These are phyloP conservation scores for Akanthomyces dipterigenus DNA, from an alignment of 2,329 filamentous ascomycete species.

Conservation along the genomic window DNA sequence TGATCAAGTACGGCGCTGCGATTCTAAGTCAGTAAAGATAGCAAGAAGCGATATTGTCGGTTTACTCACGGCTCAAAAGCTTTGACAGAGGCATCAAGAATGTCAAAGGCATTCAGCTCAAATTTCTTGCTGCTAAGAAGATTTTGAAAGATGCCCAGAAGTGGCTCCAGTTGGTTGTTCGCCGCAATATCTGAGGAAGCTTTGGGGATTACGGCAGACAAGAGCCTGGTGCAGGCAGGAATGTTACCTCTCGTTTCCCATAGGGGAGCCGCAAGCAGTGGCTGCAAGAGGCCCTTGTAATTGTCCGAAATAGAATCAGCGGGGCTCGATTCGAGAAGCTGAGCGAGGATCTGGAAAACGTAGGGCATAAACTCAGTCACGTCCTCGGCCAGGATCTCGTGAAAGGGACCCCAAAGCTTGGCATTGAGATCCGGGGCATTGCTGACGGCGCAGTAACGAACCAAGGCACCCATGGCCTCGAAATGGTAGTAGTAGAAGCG, in stretches of 20 bases:
- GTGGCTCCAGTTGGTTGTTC: slow-evolving; percentile 75
- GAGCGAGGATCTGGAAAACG: slow-evolving; percentile 90
- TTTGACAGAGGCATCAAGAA: slow-evolving; percentile 73
- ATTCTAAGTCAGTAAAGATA: slow-evolving; percentile 20
- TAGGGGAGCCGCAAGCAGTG: slow-evolving; percentile 70
- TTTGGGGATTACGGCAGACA: slow-evolving; percentile 77
- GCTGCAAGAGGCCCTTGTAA: slow-evolving; percentile 71
- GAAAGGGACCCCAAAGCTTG: slow-evolving; percentile 77
- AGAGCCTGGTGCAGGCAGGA: slow-evolving; percentile 77
- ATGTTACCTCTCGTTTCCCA: slow-evolving; percentile 95
- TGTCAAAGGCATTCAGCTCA: slow-evolving; percentile 80
- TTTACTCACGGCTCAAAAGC: slow-evolving; percentile 62
- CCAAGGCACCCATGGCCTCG: slow-evolving; percentile 84
- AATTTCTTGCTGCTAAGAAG: slow-evolving; percentile 75
- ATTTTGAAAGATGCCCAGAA: slow-evolving; percentile 95
- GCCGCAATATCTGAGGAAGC: slow-evolving; percentile 65
- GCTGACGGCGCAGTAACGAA: slow-evolving; percentile 57
- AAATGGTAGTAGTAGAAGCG: slow-evolving; percentile 99
- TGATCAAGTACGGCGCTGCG: slow-evolving; percentile 56
- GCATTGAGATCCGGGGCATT: slow-evolving; percentile 71
- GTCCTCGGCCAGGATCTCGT: slow-evolving; percentile 70
- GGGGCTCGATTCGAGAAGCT: slow-evolving; percentile 80
- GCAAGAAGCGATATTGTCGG: background rate
- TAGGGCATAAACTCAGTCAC: slow-evolving; percentile 95
- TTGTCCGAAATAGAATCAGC: slow-evolving; percentile 70